phyloP scores from a whole-genome alignment of 1,139 yeast genomes.

The Casaregolazyma lundiana region DNA sequence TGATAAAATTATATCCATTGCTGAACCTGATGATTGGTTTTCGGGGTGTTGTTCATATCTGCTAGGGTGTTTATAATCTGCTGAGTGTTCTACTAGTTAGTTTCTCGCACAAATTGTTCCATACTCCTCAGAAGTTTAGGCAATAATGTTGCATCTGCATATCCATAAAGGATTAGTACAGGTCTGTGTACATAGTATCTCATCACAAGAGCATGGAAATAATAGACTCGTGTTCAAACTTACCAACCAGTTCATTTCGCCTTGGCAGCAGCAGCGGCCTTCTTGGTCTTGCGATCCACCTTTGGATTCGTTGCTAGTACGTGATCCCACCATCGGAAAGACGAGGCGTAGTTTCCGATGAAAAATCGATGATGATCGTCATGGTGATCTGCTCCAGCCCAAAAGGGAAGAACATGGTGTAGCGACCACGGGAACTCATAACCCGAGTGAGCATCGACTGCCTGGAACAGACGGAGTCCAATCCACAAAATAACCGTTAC shows the following conservation, averaged over 20 bases:
- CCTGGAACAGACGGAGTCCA: slow-evolving; percentile 81
- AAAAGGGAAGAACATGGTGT: slow-evolving; percentile 83
- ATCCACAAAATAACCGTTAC: slow-evolving; percentile 87
- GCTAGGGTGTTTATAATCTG: too few species aligned
- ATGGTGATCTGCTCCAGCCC: slow-evolving; percentile 99
- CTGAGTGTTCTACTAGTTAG: neutral
- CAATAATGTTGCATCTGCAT: slow-evolving; percentile 20
- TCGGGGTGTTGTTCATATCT: too few species aligned
- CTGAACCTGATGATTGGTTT: too few species aligned
- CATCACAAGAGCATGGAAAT: slow-evolving; percentile 19
- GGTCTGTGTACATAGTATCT: slow-evolving; percentile 24
- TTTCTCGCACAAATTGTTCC: neutral
- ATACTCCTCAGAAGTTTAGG: slow-evolving; percentile 12
- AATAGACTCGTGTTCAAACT: neutral
- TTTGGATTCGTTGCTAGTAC: slow-evolving; percentile 53
- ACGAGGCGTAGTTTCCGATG: slow-evolving; percentile 86
- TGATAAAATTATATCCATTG: too few species aligned
- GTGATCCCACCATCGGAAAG: slow-evolving; percentile 94
- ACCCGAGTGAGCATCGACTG: slow-evolving; percentile 95
- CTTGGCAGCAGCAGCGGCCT: slow-evolving; percentile 7
- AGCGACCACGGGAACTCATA: slow-evolving; percentile 96
- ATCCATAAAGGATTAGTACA: slow-evolving; percentile 19
- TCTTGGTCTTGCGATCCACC: slow-evolving; percentile 20
- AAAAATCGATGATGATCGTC: slow-evolving; percentile 94
- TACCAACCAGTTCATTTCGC: neutral